Conservation (phyloP, 257 asterid species). For the Solanum neorickii region DNA sequence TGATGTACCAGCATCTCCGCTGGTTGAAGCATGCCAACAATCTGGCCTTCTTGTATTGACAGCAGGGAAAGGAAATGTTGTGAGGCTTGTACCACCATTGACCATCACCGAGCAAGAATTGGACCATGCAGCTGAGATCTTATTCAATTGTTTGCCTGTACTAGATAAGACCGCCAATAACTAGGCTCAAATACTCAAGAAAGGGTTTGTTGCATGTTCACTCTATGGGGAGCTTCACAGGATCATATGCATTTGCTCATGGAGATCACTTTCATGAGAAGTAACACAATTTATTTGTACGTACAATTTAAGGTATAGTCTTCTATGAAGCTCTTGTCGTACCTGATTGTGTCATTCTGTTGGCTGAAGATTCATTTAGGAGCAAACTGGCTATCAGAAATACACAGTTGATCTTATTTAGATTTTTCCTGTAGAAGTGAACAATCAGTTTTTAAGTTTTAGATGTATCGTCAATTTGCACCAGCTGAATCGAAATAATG, state of each 20-base stretch:
- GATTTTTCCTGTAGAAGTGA: not conserved
- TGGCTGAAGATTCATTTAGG: not conserved
- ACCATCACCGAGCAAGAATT: slow-evolving; percentile 61
- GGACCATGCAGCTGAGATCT: slow-evolving; percentile 46
- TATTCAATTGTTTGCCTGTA: slow-evolving; percentile 43
- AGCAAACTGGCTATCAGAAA: not conserved
- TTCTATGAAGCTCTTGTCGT: not conserved
- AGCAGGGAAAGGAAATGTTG: slow-evolving; percentile 89
- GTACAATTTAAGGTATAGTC: not conserved
- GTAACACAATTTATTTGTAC: not conserved
- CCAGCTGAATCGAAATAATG: not conserved
- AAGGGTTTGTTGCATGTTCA: not conserved
- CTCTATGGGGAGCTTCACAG: not conserved
- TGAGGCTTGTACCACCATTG: slow-evolving; percentile 86
- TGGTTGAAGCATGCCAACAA: slow-evolving; percentile 67
- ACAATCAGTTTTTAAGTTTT: not conserved
- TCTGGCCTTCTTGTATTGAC: slow-evolving; percentile 79
- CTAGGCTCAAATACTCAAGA: not conserved
- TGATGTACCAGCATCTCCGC: slow-evolving; percentile 56
- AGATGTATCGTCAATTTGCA: not conserved
- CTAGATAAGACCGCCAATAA: slow-evolving; percentile 34
- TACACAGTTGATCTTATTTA: not conserved
- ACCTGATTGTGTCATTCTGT: not conserved
- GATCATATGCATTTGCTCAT: not conserved
- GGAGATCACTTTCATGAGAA: not conserved